Conservation (phyloP, 345 rosid species). For the Arabis alpina region DNA sequence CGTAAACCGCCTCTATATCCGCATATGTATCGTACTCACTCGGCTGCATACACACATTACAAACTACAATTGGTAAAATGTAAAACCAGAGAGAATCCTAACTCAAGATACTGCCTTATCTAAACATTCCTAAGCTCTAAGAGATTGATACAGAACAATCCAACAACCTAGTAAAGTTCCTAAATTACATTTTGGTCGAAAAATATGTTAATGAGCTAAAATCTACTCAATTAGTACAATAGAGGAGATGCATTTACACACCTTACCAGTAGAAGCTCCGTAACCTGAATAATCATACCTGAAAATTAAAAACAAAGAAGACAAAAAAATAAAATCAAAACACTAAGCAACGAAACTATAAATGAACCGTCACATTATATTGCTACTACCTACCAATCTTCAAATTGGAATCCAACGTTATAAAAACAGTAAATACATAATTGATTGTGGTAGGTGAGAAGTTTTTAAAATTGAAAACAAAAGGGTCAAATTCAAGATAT, state of each 20-base stretch:
- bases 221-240: not conserved
- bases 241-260: slow-evolving; percentile 46
- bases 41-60: slow-evolving; percentile 57
- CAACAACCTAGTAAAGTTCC: slow-evolving; percentile 17
- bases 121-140: slow-evolving; percentile 9
- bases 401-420: slow-evolving; percentile 24
- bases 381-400: slow-evolving; percentile 26
- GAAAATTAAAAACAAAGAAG: slow-evolving; percentile 31
- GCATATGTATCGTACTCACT: slow-evolving; percentile 93
- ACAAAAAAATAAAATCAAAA: slow-evolving; percentile 6
- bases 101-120: not conserved
- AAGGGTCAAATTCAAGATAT: slow-evolving; percentile 9
- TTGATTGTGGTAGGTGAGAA: slow-evolving; percentile 40
- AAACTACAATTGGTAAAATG: not conserved
- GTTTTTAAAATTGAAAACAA: slow-evolving; percentile 7
- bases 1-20: slow-evolving; percentile 94
- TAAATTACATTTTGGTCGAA: not conserved
- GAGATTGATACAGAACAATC: slow-evolving; percentile 17
- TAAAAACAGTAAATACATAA: slow-evolving; percentile 24
- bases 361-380: slow-evolving; percentile 8
- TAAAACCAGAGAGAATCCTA: not conserved
- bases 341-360: slow-evolving; percentile 1
- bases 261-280: slow-evolving; percentile 97
- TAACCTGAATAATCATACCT: slow-evolving; percentile 99
- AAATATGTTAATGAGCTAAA: slow-evolving; percentile 3